Base-by-base conservation (phyloP, 2,329 filamentous ascomycete genomes). In the Ophiocordyceps robertsii region DNA sequence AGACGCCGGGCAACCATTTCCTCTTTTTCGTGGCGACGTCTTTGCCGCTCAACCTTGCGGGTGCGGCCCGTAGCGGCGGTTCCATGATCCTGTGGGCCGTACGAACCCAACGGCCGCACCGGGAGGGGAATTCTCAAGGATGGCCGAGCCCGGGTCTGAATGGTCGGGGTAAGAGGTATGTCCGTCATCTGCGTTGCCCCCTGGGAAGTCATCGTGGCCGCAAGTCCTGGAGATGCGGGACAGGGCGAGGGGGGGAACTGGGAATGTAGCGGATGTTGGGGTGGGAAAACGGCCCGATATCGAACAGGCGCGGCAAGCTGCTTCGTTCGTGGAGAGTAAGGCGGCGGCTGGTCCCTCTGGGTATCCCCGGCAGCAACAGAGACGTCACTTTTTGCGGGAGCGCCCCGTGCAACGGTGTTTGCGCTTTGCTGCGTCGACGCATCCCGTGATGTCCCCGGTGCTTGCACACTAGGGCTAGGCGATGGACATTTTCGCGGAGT, bases 21-120 rank as follows among this genome's bases (percentile, higher is more conserved):
- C 57, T 85, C 80, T 46, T 80, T 82, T 55, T 85, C 80, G 44
- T 73, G 70, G 17, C 68, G 73, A 46, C 66, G 70, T 44, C 69
- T 71, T 53, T 66, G 66, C 37, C 65, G 67, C 56, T 72, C 80
- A 44, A 58, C 62, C 49, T 60, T 69, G 44, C 69, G 63, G 29
- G 59, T 60, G 30, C 55, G 60, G 33, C 62, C 70, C 29, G 57
- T 51, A 4, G 65, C 63, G 12, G 59, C 56, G 39, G 57, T 56
- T 19, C 64, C 67, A 47, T 69, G 68, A 40, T 65, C 67, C 11
- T 60, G 63, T 2, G 65, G 63, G n/a, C 66, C 52, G 43, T 62
- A 72, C 1, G 70, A 65, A 29, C 70, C 70, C 1, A 60, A 50
- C 0, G 65, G 57, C 13, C 70, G 62, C 40, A 62, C 57, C 1